Conservation (phyloP, 257 asterid genomes). For the Leptodermis oblonga region DNA sequence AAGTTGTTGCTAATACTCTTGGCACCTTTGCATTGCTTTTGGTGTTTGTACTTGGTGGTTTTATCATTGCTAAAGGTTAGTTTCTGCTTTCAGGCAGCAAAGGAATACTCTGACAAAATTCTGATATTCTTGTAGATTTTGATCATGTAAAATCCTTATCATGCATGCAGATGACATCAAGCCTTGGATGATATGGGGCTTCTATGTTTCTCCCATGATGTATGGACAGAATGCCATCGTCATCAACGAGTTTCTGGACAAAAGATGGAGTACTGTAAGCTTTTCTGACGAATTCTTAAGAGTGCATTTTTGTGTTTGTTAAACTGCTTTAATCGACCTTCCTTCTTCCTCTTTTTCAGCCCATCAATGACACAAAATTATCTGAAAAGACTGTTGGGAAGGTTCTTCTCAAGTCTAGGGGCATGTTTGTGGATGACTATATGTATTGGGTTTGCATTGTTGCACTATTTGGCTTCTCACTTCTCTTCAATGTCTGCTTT, state of each 20-base stretch:
- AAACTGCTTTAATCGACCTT: constrained; percentile 9
- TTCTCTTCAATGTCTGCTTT: constrained; percentile 73
- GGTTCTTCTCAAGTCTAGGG: constrained; percentile 83
- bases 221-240: constrained; percentile 84
- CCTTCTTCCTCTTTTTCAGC: constrained; percentile 37
- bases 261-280: constrained; percentile 86
- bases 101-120: neutral
- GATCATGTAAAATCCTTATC: neutral
- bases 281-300: constrained; percentile 7
- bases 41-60: constrained; percentile 92
- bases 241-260: constrained; percentile 72
- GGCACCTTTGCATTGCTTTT: constrained; percentile 85
- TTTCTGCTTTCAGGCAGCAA: neutral
- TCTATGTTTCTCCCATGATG: constrained; percentile 76
- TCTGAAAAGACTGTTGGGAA: constrained; percentile 72
- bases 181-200: constrained; percentile 90
- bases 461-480: constrained; percentile 80
- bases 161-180: constrained; percentile 58
- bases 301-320: neutral
- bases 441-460: constrained; percentile 77
- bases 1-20: constrained; percentile 71
- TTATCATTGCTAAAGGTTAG: constrained; percentile 79
- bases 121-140: neutral
- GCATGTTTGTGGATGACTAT: constrained; percentile 73
- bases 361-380: constrained; percentile 46